Evolutionary conservation across 495 filamentous ascomycete species (phyloP).

Genomic region (Penicillium malachiteum): DNA sequence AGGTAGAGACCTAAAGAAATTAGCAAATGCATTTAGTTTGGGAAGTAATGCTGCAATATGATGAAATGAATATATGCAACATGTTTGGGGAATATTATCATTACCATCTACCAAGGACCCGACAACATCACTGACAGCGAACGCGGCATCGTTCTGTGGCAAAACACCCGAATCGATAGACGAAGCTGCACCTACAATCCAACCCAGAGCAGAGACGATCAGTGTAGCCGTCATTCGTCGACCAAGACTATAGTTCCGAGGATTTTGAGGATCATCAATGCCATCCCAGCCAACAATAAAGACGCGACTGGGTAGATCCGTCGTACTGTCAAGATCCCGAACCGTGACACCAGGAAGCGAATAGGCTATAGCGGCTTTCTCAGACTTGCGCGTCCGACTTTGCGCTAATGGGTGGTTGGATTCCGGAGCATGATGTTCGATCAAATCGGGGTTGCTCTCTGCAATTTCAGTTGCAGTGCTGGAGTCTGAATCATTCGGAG

Average conservation of each 20-base stretch:
- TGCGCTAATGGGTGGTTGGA: slow-evolving; percentile 2
- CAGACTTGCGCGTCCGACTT: slow-evolving; percentile 21
- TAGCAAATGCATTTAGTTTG: not conserved
- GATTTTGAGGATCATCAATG: slow-evolving; percentile 53
- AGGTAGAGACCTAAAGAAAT: slow-evolving; percentile 52
- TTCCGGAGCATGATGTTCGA: not conserved
- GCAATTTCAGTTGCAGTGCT: not conserved
- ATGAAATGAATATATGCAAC: too few relatives aligned
- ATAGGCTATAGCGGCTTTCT: slow-evolving; percentile 30
- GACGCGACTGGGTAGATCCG: slow-evolving; percentile 9
- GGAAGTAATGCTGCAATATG: too few relatives aligned
- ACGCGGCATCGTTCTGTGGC: slow-evolving; percentile 42
- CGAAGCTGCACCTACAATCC: slow-evolving; percentile 51
- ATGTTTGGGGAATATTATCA: too few relatives aligned
- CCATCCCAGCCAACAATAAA: slow-evolving; percentile 60
- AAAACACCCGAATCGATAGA: slow-evolving; percentile 50
- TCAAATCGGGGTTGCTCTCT: slow-evolving; percentile 1
- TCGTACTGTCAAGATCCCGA: slow-evolving; percentile 29
- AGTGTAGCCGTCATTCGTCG: slow-evolving; percentile 43
- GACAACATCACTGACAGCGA: slow-evolving; percentile 51
- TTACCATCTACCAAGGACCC: slow-evolving; percentile 43
- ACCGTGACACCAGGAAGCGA: slow-evolving; percentile 41
- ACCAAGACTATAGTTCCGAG: slow-evolving; percentile 51
- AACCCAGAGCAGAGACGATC: slow-evolving; percentile 52
- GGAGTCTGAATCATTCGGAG: not conserved